These are phyloP conservation scores for Pleurozium schreberi DNA, from an alignment of 225 moss, liverwort and hornwort species.

Conservation along the genomic window DNA sequence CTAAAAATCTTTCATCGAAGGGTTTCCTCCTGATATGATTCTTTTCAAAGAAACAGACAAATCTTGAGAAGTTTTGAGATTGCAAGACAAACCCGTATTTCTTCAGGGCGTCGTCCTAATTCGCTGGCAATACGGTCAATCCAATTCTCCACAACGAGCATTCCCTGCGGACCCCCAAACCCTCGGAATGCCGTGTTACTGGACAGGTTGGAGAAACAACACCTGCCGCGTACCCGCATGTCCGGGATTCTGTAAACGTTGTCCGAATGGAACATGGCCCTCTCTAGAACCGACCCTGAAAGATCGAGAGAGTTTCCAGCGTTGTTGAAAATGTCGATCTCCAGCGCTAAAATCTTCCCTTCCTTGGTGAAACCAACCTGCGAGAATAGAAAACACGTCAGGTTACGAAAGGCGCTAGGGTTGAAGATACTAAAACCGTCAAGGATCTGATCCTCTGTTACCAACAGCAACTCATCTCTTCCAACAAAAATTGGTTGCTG, in stretches of 20 bases:
- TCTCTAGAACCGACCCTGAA: constrained; percentile 77
- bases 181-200: constrained; percentile 97
- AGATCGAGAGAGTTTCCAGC: constrained; percentile 81
- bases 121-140: constrained; percentile 70
- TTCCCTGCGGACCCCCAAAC: constrained; percentile 95
- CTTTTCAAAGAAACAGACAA: neutral
- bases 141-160: constrained; percentile 90
- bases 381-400: neutral
- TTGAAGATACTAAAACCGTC: neutral
- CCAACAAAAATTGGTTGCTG: neutral
- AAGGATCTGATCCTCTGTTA: too few species aligned
- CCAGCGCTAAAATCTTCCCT: constrained; percentile 72
- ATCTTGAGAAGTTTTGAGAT: neutral
- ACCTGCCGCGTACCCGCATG: constrained; percentile 64
- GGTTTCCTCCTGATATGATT: neutral
- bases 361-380: constrained; percentile 88
- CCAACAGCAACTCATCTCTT: neutral
- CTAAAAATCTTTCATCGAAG: neutral
- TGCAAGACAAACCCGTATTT: constrained; percentile 48
- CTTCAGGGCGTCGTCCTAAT: constrained; percentile 65
- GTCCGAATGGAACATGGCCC: constrained; percentile 94
- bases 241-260: constrained; percentile 74
- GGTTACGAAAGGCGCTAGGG: neutral
- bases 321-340: constrained; percentile 67
- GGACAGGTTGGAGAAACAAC: constrained; percentile 63